Conservation (phyloP, 139 green algal genomes). For the Picocystis salinarum region DNA sequence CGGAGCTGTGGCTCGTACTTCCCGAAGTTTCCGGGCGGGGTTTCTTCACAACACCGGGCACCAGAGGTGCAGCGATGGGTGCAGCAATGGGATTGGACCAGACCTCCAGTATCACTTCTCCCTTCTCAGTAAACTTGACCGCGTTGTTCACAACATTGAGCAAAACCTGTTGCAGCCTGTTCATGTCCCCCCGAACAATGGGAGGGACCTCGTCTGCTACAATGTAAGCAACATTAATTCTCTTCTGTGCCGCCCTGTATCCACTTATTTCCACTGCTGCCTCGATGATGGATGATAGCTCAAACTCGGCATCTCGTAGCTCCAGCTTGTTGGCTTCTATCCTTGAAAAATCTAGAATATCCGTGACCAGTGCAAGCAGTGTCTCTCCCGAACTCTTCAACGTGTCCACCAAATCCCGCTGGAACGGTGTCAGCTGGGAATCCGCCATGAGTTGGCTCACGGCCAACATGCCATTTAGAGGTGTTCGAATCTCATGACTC, state of each 20-base stretch:
- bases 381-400: conserved; percentile 49
- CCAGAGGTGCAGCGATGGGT: too few relatives aligned
- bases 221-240: conserved; percentile 40
- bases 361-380: conserved; percentile 66
- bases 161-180: conserved; percentile 56
- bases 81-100: conserved; percentile 12
- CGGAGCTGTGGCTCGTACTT: background rate
- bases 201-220: conserved; percentile 12
- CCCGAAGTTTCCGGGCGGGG: conserved; percentile 1
- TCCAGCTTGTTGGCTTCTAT: conserved; percentile 70
- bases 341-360: conserved; percentile 77
- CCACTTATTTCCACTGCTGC: conserved; percentile 66
- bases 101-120: conserved; percentile 51
- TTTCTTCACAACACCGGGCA: too few relatives aligned
- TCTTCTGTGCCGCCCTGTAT: conserved; percentile 39
- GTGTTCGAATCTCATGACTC: conserved; percentile 84
- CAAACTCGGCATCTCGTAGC: conserved; percentile 30
- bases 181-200: conserved; percentile 28
- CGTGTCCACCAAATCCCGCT: conserved; percentile 67
- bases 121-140: conserved; percentile 70
- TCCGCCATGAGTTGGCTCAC: conserved; percentile 65
- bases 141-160: conserved; percentile 78
- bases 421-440: conserved; percentile 33
- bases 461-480: conserved; percentile 85
- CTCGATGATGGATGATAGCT: conserved; percentile 52